Evolutionary conservation across 257 asterid genomes (phyloP), one percentile per base, ranked within the genome.

Genomic region (Thymus mandschuricus): DNA sequence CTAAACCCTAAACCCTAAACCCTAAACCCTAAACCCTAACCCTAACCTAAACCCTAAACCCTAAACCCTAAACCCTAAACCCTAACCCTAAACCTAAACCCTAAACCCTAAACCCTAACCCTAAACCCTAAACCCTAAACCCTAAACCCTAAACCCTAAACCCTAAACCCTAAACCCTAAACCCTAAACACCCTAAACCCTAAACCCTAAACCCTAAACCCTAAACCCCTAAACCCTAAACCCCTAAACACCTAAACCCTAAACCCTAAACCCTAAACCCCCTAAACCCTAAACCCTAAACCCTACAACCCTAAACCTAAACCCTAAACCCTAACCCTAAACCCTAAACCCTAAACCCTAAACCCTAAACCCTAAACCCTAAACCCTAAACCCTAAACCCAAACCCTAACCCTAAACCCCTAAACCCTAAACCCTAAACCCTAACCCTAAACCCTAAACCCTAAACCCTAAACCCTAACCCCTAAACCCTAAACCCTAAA

Each of bases 121-220:
- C 67, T 61, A 61, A 61, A 35, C 67, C 67, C 67, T 40, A 35
- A 35, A 61, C 67, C 67, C 67, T 61, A 61, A 61, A 61, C 67
- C 67, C 67, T 61, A 61, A 61, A 35, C 48, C 52, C 52, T 11
- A 11, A 48, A 48, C 21, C 52, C 52, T 11, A 11, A 48, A 48
- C 21, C 52, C 69, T 3, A 21, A 40, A 41, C 69, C 69, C 69
- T 43, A 63, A 63, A 63, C 69, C 69, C 69, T 43, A 63, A 63
- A 63, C 55, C 69, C 69, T 43, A 63, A 63, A 63, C 69, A n/a
- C n/a, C 69, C 69, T 43, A 63, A 63, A 41, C 50, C 68, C 68
- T 41, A 38, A 62, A 62, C 68, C 68, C 68, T 41, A 38, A 62
- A 62, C 50, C 68, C 68, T 21, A 62, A n/a, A n/a, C n/a, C n/a